Conservation (phyloP, 2,329 filamentous ascomycete genomes). For the Didymella lethalis region DNA sequence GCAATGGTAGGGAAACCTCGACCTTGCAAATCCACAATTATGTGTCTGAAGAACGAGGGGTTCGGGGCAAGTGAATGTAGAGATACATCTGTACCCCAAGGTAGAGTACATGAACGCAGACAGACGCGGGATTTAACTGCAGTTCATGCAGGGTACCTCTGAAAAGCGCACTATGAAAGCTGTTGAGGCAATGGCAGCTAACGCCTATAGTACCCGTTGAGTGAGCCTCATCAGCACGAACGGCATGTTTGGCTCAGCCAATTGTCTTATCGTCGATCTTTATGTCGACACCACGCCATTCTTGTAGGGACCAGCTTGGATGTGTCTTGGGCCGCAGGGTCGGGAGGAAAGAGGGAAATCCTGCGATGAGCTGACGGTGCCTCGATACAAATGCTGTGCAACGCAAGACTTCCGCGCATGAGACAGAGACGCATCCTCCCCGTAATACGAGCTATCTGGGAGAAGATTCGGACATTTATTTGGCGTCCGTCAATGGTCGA, state of each 20-base stretch:
- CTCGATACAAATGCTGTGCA: slow-evolving; percentile 13
- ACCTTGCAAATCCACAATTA: not conserved
- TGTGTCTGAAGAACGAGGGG: not conserved
- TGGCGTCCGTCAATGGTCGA: slow-evolving; percentile 9
- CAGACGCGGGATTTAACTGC: slow-evolving; percentile 1
- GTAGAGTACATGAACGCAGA: slow-evolving; percentile 9
- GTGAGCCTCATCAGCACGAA: slow-evolving; percentile 16
- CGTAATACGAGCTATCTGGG: not conserved
- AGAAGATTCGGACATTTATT: slow-evolving; percentile 5
- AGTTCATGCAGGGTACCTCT: slow-evolving; percentile 15
- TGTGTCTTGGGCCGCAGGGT: not conserved
- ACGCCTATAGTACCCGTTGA: slow-evolving; percentile 13
- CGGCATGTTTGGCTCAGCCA: slow-evolving; percentile 9
- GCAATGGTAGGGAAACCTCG: slow-evolving; percentile 8
- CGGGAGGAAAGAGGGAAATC: slow-evolving; percentile 1
- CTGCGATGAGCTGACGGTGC: slow-evolving; percentile 11
- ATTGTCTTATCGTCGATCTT: slow-evolving; percentile 8
- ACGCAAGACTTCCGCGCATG: slow-evolving; percentile 9
- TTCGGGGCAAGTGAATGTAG: not conserved
- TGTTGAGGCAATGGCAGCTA: slow-evolving; percentile 17
- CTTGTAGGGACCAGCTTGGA: not conserved
- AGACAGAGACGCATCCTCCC: slow-evolving; percentile 5
- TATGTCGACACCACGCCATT: slow-evolving; percentile 12
- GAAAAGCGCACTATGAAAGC: slow-evolving; percentile 9
- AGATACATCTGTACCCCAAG: slow-evolving; percentile 11